Evolutionary conservation across 1,284 basidiomycete species (phyloP), one percentile per base, ranked within the genome.

Genomic region (Sporisorium scitamineum): DNA sequence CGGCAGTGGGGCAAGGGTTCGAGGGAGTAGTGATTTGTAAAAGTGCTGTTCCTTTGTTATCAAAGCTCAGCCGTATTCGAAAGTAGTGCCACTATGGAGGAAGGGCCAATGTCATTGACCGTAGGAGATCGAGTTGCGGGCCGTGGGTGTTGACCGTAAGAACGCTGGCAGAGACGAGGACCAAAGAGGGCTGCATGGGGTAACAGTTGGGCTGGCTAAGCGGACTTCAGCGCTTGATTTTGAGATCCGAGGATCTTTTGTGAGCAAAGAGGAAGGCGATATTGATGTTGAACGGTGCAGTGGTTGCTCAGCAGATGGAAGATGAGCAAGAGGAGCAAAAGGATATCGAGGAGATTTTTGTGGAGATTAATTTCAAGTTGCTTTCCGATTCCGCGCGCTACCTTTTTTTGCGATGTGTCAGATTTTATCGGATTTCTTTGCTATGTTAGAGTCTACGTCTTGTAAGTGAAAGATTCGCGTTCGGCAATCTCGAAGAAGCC

Each of bases 61-160:
- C n/a, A 5, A 14, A 13, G 34, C 37, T 70, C 61, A 63, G 51
- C 50, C 54, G 32, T 61, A 54, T 32, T 71, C 54, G 27, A 62
- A 61, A 64, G 8, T 9, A 24, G 14, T 56, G 71, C 63, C 66
- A 47, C 65, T 27, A 47, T 20, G 61, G 65, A 69, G 61, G 59
- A 39, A 59, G 62, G 27, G 58, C 66, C 71, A 55, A 48, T 62
- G 71, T 74, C 48, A 74, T 74, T 74, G 66, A 50, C 48, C 45
- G 57, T 54, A 50, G 39, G 54, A 31, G 54, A 53, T 54, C 51
- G 61, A 55, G 62, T 57, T 62, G 45, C 55, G 58, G n/a, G 59
- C 59, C 51, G 48, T 56, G 52, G 24, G 34, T 31, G 66, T 44
- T 59, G 66, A 69, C 48, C 71, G 61, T 63, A 24, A 51, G 34